Evolutionary conservation across 2,329 filamentous ascomycete species (phyloP).

Genomic region (Neocatenulostroma microsporum): DNA sequence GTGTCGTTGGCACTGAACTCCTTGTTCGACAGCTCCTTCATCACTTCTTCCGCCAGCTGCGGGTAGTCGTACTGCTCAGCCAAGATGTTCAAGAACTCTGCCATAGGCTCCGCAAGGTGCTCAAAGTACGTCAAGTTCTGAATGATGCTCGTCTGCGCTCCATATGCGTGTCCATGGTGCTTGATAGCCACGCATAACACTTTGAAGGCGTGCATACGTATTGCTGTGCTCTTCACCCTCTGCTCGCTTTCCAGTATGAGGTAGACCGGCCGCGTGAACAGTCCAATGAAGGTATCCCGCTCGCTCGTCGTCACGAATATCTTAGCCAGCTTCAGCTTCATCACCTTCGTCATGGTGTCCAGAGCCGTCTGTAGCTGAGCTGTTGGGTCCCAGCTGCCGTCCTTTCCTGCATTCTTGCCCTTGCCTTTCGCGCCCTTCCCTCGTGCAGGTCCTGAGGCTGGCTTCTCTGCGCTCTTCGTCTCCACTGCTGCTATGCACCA

Average conservation of each 20-base stretch:
- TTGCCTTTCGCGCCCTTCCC: conserved; percentile 71
- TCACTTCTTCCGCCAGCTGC: conserved; percentile 84
- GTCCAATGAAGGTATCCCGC: conserved; percentile 84
- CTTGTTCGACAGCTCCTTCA: conserved; percentile 91
- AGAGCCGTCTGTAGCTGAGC: conserved; percentile 79
- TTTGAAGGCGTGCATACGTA: conserved; percentile 96
- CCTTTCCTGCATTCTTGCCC: conserved; percentile 56
- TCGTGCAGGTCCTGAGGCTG: conserved; percentile 58
- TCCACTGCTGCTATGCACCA: conserved; percentile 96
- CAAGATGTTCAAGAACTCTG: conserved; percentile 91
- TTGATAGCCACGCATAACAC: conserved; percentile 94
- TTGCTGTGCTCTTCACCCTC: conserved; percentile 76
- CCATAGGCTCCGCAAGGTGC: conserved; percentile 98
- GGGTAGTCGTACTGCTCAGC: conserved; percentile 97
- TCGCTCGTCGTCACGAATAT: conserved; percentile 96
- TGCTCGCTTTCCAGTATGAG: conserved; percentile 90
- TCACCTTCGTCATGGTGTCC: conserved; percentile 90
- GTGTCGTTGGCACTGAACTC: conserved; percentile 97
- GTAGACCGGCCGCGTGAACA: conserved; percentile 89
- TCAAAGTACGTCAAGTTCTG: conserved; percentile 98
- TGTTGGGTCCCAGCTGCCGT: conserved; percentile 80
- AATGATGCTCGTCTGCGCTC: conserved; percentile 93
- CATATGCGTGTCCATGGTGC: conserved; percentile 94
- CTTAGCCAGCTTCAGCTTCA: conserved; percentile 83
- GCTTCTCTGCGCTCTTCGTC: conserved; percentile 77